Base-by-base conservation (phyloP, 352 stramenopile genomes). In the Phytophthora uliginosa region DNA sequence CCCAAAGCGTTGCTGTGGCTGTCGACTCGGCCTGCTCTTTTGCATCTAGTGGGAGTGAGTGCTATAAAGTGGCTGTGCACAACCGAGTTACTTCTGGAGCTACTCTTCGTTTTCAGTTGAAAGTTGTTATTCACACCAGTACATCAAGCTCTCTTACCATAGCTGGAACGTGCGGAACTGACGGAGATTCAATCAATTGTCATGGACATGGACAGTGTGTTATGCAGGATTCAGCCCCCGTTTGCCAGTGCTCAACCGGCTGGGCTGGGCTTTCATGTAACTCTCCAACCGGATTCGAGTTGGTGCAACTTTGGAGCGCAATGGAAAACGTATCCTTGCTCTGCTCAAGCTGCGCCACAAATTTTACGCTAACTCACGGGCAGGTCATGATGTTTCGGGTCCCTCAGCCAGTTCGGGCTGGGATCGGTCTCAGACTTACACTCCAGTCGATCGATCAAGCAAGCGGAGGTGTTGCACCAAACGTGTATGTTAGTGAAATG, bases 21-120 rank as follows among this genome's bases (percentile, higher is more conserved):
- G 77, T 95, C 2, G 74, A 80, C 12, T 82, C 73, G 0, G 55
- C 71, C 4, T 95, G 86, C 61, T 80, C 83, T 4, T 83, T 73
- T 31, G 63, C 67, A 12, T 28, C 48, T 5, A 79, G 64, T 1
- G 65, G 72, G 1, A 81, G 71, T 7, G 75, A 90, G 36, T 93
- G 88, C 78, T 95, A 84, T 79, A 95, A 95, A 61, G 66, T 95
- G 10, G 83, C 86, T 0, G 50, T 93, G 2, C 77, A 90, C 77
- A 93, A 95, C 63, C 86, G 85, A 34, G 64, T 79, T 20, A 82
- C 88, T 17, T 88, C 88, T 2, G 85, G 79, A 33, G 71, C 70
- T 28, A 55, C 65, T 2, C 70, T 95, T 17, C 70, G 59, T n/a
- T 92, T 83, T 33, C 64, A 73, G 0, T 61, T 95, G 3, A 68